These are phyloP conservation scores for Ganoderma sinense DNA, from an alignment of 1,284 basidiomycete species.

Conservation along the genomic window DNA sequence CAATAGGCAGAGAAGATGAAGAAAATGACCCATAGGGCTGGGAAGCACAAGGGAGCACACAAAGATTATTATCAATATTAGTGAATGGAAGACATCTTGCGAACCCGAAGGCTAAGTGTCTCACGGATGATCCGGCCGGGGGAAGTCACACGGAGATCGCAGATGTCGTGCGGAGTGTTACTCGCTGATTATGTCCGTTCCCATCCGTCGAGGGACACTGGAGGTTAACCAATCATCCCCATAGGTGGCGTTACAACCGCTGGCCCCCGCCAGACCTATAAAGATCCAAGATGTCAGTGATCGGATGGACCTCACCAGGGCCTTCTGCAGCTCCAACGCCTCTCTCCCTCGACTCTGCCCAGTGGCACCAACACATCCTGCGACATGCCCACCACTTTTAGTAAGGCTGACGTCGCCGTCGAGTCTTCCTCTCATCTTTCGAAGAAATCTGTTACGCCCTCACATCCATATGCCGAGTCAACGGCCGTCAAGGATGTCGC, in stretches of 20 bases:
- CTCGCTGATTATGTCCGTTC: conserved; percentile 18
- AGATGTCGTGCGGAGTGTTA: conserved; percentile 23
- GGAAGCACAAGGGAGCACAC: conserved; percentile 2
- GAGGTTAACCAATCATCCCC: conserved; percentile 10
- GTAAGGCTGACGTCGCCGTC: conserved; percentile 24
- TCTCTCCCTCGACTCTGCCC: conserved; percentile 6
- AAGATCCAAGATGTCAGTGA: conserved; percentile 20
- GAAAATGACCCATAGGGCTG: conserved; percentile 5
- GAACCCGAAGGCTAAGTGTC: background rate
- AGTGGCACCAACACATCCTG: conserved; percentile 2
- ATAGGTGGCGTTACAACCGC: conserved; percentile 17
- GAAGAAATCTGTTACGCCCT: conserved; percentile 21
- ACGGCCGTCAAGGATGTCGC: conserved; percentile 9
- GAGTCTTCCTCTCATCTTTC: conserved; percentile 17
- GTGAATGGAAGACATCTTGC: background rate
- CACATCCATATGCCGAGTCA: background rate
- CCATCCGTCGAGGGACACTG: conserved; percentile 8
- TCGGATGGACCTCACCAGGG: conserved; percentile 17
- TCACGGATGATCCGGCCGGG: conserved; percentile 32
- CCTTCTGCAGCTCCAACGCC: conserved; percentile 10
- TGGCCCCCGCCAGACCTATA: conserved; percentile 18
- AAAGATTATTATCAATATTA: too few species aligned
- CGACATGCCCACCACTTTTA: conserved; percentile 24
- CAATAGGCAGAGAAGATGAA: conserved; percentile 11
- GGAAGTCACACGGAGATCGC: conserved; percentile 7